Percentiles rank a stretch among this genome's conserved stretches.
Evolutionary conservation across 2,329 filamentous ascomycete species (phyloP).

Genomic region (Cytospora leucostoma): DNA sequence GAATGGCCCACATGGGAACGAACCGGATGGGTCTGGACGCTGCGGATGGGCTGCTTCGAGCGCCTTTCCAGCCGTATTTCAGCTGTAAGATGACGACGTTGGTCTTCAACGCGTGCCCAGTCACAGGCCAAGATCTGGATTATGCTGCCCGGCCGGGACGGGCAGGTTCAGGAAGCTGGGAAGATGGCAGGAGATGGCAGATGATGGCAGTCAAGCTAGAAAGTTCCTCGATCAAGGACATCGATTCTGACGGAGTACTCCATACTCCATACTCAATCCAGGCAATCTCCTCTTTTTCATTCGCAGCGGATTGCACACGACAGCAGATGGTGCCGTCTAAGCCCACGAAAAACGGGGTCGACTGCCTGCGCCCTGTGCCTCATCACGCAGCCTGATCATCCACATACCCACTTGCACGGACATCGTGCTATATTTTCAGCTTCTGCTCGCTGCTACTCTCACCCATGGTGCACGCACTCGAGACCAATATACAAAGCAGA

Average conservation of each 20-base stretch:
- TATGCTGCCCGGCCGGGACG: not conserved
- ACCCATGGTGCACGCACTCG: too few species aligned
- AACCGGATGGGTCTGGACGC: conserved; percentile 8
- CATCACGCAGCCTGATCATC: not conserved
- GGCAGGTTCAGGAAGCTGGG: not conserved
- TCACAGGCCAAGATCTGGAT: conserved; percentile 4
- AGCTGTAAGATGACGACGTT: conserved; percentile 26
- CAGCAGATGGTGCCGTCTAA: not conserved
- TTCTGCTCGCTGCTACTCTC: not conserved
- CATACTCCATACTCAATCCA: conserved; percentile 1
- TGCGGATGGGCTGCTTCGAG: conserved; percentile 2
- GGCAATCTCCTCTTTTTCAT: conserved; percentile 1
- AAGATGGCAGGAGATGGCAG: not conserved
- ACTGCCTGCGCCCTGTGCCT: not conserved
- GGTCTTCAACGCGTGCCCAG: conserved; percentile 7
- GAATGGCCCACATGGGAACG: conserved; percentile 1
- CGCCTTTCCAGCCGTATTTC: not conserved
- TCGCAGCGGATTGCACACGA: not conserved
- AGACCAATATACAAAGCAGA: too few species aligned
- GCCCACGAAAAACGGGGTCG: not conserved
- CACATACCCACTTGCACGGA: not conserved
- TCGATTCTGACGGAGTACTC: not conserved
- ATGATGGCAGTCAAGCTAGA: not conserved
- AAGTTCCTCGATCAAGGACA: not conserved
- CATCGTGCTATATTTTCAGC: not conserved